Conservation (phyloP, 2,329 filamentous ascomycete genomes). For the Fusarium chaquense region DNA sequence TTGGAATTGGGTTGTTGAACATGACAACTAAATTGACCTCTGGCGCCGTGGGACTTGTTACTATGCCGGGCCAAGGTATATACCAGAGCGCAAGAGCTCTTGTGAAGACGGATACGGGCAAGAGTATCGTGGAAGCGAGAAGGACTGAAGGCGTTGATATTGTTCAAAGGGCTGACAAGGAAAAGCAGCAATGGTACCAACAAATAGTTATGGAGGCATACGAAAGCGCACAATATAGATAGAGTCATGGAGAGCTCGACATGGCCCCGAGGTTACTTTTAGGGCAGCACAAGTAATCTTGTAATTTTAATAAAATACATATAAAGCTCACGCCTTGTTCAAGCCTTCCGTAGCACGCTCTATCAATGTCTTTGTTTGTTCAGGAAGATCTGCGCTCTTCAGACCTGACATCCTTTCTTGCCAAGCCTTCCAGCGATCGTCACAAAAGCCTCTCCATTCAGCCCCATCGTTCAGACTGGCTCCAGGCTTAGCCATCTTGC, state of each 20-base stretch:
- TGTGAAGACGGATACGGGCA: slow-evolving; percentile 5
- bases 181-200: rapidly evolving
- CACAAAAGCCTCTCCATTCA: slow-evolving; percentile 37
- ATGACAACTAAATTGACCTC: slow-evolving; percentile 4
- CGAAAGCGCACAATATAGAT: not conserved
- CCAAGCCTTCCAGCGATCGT: slow-evolving; percentile 34
- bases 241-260: rapidly evolving
- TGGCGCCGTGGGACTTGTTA: not conserved
- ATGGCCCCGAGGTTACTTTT: not conserved
- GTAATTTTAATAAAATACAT: not conserved
- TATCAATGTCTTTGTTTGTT: not conserved
- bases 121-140: not conserved
- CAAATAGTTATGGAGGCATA: rapidly evolving
- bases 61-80: not conserved
- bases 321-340: not conserved
- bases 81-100: slow-evolving; percentile 14
- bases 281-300: not conserved
- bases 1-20: slow-evolving; percentile 19
- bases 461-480: slow-evolving; percentile 15
- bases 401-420: not conserved
- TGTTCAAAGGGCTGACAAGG: rapidly evolving
- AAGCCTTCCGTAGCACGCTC: not conserved
- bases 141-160: not conserved
- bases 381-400: not conserved
- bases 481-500: slow-evolving; percentile 32